Percentiles rank a stretch among this genome's conserved stretches.
Conservation (phyloP, 73 alveolate genomes). For the Blepharisma japonicum region DNA sequence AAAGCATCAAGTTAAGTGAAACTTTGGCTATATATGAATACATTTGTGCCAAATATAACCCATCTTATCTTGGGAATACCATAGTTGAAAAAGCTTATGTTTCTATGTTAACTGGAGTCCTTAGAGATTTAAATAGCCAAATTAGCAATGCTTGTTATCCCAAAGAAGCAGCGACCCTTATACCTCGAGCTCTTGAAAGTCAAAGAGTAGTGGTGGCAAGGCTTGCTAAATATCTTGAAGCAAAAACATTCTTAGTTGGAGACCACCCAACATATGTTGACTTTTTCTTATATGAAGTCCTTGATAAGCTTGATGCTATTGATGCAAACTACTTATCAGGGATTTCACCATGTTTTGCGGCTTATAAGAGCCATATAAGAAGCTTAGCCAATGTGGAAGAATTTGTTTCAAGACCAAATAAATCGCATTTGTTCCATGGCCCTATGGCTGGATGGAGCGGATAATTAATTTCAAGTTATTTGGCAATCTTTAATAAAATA, state of each 20-base stretch:
- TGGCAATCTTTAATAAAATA: no score
- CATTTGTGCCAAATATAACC: slow-evolving; percentile 36
- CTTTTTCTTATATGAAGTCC: slow-evolving; percentile 36
- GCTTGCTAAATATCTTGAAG: slow-evolving; percentile 28
- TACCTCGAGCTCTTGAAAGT: neutral
- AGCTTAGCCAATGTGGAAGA: no score
- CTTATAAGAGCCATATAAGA: no score
- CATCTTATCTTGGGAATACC: slow-evolving; percentile 40
- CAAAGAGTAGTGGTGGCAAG: neutral
- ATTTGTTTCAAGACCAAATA: no score
- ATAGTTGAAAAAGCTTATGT: slow-evolving; percentile 33
- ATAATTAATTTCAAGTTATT: no score
- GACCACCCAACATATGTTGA: slow-evolving; percentile 35
- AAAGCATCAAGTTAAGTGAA: slow-evolving; percentile 34
- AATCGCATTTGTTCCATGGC: no score
- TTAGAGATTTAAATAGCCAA: slow-evolving; percentile 20
- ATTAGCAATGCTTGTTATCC: neutral
- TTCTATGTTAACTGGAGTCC: slow-evolving; percentile 25
- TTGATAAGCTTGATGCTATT: slow-evolving; percentile 31
- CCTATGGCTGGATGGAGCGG: no score
- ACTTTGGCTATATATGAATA: slow-evolving; percentile 37
- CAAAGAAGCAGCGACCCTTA: slow-evolving; percentile 23
- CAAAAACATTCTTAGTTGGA: slow-evolving; percentile 32
- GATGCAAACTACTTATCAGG: no score
- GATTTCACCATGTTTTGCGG: no score